Conservation (phyloP, 2,329 filamentous ascomycete genomes). For the Chaetomium olivaceum region DNA sequence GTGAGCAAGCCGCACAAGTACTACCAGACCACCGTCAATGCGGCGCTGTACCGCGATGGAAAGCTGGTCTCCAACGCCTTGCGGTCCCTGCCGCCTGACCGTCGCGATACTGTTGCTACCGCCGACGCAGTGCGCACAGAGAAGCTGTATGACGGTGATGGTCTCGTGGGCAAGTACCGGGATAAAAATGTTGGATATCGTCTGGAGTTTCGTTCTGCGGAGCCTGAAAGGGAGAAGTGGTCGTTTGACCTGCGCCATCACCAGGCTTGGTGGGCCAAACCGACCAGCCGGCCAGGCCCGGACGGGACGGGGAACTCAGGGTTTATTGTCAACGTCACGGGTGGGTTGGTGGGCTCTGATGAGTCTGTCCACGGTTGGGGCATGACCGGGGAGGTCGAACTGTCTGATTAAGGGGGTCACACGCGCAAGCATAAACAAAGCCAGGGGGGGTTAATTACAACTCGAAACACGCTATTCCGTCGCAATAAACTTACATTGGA, state of each 20-base stretch:
- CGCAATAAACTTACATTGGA: no score
- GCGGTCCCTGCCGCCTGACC: neutral
- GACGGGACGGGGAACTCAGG: neutral
- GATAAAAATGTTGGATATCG: neutral
- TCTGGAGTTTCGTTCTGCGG: neutral
- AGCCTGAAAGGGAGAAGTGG: neutral
- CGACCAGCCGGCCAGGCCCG: constrained; percentile 1
- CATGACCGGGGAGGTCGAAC: constrained; percentile 1
- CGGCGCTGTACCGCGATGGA: neutral
- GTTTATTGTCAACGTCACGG: neutral
- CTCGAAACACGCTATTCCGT: no score
- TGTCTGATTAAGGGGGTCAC: neutral
- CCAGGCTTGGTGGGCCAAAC: neutral
- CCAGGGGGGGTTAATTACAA: no score
- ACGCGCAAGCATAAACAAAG: no score
- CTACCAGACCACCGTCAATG: neutral
- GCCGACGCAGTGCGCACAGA: neutral
- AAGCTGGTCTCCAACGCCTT: neutral
- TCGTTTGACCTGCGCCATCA: neutral
- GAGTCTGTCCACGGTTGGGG: neutral
- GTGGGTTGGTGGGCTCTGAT: neutral
- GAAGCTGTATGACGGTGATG: neutral
- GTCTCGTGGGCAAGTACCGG: neutral
- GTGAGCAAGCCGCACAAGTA: neutral
- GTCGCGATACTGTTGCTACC: neutral